A percentile compares a stretch with the other conserved stretches of the same genome.
phyloP scores from a whole-genome alignment of 2,329 filamentous ascomycete genomes.

The Podosphaera xanthii region DNA sequence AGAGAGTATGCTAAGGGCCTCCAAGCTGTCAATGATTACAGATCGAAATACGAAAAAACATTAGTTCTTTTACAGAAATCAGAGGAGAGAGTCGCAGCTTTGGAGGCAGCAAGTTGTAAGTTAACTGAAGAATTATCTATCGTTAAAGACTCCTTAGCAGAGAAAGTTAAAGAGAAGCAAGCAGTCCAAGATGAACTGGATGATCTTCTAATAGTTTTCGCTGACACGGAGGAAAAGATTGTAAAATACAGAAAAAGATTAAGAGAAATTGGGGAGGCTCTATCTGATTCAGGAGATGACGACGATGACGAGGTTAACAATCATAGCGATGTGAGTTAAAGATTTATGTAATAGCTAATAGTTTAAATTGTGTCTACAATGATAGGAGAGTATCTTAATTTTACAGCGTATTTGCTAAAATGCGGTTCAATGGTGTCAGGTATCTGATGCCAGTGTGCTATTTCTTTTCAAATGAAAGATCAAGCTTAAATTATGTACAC shows the following conservation, averaged over 20 bases:
- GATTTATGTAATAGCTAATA: background rate
- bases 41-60: conserved; percentile 18
- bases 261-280: conserved; percentile 40
- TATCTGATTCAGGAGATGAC: conserved; percentile 57
- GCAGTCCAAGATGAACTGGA: conserved; percentile 51
- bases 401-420: too few relatives aligned
- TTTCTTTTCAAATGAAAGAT: too few relatives aligned
- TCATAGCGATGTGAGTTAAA: conserved; percentile 16
- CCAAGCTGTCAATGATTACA: conserved; percentile 28
- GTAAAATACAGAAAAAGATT: conserved; percentile 38
- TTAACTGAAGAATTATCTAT: conserved; percentile 17
- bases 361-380: background rate
- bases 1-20: conserved; percentile 38
- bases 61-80: conserved; percentile 9
- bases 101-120: conserved; percentile 9
- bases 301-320: conserved; percentile 30
- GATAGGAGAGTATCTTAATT: too few relatives aligned
- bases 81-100: conserved; percentile 24
- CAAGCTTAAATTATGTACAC: too few relatives aligned
- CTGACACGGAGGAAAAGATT: conserved; percentile 57
- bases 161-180: conserved; percentile 39
- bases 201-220: conserved; percentile 61
- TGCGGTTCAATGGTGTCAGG: too few relatives aligned
- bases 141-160: conserved; percentile 11
- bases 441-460: too few relatives aligned